phyloP scores from a whole-genome alignment of 192 early-diverging fungal genomes.

The Coemansia sp. region DNA sequence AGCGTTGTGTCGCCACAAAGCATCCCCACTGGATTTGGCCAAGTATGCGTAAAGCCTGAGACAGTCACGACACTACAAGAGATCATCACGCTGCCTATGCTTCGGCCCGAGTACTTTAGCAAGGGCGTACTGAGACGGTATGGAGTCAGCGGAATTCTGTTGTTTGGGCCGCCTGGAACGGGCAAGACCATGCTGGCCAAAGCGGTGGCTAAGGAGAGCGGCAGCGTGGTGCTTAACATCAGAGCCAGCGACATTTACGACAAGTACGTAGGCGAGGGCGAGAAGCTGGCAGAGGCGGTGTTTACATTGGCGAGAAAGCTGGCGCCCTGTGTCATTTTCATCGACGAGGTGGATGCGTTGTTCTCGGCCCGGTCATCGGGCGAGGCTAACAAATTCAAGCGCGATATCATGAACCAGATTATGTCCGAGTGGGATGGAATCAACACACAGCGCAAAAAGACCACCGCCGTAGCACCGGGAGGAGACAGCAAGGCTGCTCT shows the following conservation, averaged over 20 bases:
- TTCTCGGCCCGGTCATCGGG: conserved; percentile 69
- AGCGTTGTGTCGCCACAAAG: conserved; percentile 76
- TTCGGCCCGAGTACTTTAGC: conserved; percentile 75
- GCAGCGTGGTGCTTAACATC: conserved; percentile 74
- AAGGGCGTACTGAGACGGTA: conserved; percentile 67
- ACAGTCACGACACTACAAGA: conserved; percentile 88
- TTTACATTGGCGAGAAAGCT: conserved; percentile 91
- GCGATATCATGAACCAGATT: conserved; percentile 89
- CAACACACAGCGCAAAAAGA: conserved; percentile 60
- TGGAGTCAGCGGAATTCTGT: conserved; percentile 71
- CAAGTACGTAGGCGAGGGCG: conserved; percentile 94
- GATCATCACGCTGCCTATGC: conserved; percentile 73
- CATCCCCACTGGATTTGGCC: conserved; percentile 59
- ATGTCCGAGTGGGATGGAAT: conserved; percentile 98
- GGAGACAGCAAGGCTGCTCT: conserved; percentile 22
- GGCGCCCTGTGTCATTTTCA: conserved; percentile 93
- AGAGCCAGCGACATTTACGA: conserved; percentile 75
- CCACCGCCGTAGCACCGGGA: background rate
- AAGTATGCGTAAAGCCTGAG: conserved; percentile 70
- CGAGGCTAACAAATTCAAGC: conserved; percentile 60
- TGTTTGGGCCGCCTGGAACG: conserved; percentile 85
- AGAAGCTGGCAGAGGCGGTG: conserved; percentile 92
- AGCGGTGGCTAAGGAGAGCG: conserved; percentile 80
- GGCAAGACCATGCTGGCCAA: conserved; percentile 87
- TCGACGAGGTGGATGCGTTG: conserved; percentile 94